Conservation (phyloP, 345 rosid genomes). For the Jatropha curcas region DNA sequence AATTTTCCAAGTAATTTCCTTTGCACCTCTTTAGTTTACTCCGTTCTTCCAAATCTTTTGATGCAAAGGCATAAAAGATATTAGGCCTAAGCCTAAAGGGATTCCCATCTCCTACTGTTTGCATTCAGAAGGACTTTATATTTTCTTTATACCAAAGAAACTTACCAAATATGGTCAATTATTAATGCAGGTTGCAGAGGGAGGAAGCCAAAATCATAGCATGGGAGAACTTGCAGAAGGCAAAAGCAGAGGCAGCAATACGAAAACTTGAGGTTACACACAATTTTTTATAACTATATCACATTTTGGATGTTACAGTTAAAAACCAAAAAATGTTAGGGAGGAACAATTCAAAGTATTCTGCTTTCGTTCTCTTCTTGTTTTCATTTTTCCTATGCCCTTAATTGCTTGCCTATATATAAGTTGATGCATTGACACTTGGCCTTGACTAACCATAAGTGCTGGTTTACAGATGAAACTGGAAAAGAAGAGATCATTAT, state of each 20-base stretch:
- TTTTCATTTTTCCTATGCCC: background rate
- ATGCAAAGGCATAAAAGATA: background rate
- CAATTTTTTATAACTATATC: background rate
- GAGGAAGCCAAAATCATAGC: conserved; percentile 92
- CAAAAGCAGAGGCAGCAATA: conserved; percentile 97
- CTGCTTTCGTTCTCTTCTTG: background rate
- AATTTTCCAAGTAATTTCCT: conserved; percentile 56
- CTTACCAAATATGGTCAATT: background rate
- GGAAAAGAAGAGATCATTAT: conserved; percentile 84
- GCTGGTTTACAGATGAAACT: conserved; percentile 60
- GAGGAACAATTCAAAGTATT: background rate
- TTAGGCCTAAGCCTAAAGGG: too few relatives aligned
- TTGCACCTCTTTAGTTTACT: background rate
- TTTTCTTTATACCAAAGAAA: background rate
- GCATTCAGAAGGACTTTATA: background rate
- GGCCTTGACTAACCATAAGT: background rate
- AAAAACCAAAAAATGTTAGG: background rate
- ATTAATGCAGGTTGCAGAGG: conserved; percentile 59
- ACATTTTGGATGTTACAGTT: background rate
- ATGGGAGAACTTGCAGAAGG: conserved; percentile 96
- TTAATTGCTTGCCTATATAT: too few relatives aligned
- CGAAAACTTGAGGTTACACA: conserved; percentile 77
- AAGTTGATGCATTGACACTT: background rate
- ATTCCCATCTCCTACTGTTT: background rate
- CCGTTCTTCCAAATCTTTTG: background rate